Evolutionary conservation across 805 yeast genomes (phyloP).

Genomic region (Saccharomycopsis sp.): DNA sequence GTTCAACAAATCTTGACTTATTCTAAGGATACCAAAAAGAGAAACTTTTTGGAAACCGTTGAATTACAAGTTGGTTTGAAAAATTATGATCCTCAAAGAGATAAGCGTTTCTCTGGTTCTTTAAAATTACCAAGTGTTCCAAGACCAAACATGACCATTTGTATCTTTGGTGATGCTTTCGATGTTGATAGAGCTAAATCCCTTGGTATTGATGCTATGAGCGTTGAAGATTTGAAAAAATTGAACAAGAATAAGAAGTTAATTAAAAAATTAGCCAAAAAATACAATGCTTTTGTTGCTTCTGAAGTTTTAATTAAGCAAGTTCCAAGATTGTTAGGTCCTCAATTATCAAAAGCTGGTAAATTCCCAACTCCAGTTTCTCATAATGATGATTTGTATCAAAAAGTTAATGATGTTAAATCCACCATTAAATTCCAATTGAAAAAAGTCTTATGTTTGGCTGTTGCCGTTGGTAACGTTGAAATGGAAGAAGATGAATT

Average conservation of each 20-base stretch:
- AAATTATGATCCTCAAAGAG: slow-evolving; percentile 99
- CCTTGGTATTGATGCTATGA: slow-evolving; percentile 98
- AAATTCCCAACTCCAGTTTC: slow-evolving; percentile 99
- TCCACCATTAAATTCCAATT: slow-evolving; percentile 99
- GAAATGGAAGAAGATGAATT: slow-evolving; percentile 97
- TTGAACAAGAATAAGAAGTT: slow-evolving; percentile 99
- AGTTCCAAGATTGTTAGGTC: slow-evolving; percentile 99
- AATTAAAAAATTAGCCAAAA: slow-evolving; percentile 99
- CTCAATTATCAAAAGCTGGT: slow-evolving; percentile 99
- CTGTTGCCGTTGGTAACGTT: slow-evolving; percentile 99
- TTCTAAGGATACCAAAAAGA: slow-evolving; percentile 96
- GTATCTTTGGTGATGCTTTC: slow-evolving; percentile 99
- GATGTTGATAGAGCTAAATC: slow-evolving; percentile 99
- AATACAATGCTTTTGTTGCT: slow-evolving; percentile 99
- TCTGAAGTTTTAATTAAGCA: slow-evolving; percentile 99
- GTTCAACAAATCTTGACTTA: slow-evolving; percentile 83
- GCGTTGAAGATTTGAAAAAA: slow-evolving; percentile 99
- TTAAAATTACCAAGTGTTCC: slow-evolving; percentile 97
- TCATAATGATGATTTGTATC: slow-evolving; percentile 95
- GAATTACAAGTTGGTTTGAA: slow-evolving; percentile 99
- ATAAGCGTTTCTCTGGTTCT: slow-evolving; percentile 99
- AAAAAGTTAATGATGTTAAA: slow-evolving; percentile 93
- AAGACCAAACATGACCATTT: slow-evolving; percentile 99
- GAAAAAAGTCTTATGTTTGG: slow-evolving; percentile 99
- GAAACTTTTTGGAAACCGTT: slow-evolving; percentile 99